Conservation (phyloP, 495 filamentous ascomycete genomes). For the Xanthoparmelia taractica region DNA sequence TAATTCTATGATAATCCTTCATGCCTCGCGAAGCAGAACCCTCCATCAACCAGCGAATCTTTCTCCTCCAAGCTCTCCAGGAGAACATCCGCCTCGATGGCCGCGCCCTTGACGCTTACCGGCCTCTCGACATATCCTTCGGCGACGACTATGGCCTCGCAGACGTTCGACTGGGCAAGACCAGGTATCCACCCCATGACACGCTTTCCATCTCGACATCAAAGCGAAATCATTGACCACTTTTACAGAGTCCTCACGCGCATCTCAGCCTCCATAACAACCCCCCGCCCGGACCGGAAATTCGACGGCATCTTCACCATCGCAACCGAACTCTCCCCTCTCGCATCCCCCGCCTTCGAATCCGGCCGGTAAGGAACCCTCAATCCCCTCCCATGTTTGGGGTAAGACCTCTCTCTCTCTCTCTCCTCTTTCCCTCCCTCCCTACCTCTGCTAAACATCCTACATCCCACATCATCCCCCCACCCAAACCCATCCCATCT, state of each 20-base stretch:
- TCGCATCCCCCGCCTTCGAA: constrained; percentile 88
- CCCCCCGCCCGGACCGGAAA: constrained; percentile 77
- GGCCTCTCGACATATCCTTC: constrained; percentile 68
- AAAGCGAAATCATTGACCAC: constrained; percentile 12
- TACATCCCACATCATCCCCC: background rate
- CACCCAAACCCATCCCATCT: too few species aligned
- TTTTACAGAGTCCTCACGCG: constrained; percentile 63
- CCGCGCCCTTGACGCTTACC: constrained; percentile 68
- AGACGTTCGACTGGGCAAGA: constrained; percentile 85
- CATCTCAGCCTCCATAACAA: constrained; percentile 78
- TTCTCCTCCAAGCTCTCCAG: constrained; percentile 65
- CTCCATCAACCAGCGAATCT: constrained; percentile 69
- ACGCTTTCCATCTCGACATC: background rate
- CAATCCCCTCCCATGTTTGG: background rate
- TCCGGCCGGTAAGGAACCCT: constrained; percentile 58
- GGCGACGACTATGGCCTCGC: constrained; percentile 86
- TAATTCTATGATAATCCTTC: background rate
- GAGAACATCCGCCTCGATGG: constrained; percentile 76
- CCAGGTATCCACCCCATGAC: constrained; percentile 49
- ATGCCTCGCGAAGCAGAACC: constrained; percentile 90
- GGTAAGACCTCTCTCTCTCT: constrained; percentile 15
- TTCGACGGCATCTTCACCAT: constrained; percentile 95
- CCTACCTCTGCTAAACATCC: constrained; percentile 2
- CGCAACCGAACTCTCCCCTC: constrained; percentile 79
- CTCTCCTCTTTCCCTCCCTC: constrained; percentile 10